These are phyloP conservation scores for Hysterium pulicare DNA, from an alignment of 2,329 filamentous ascomycete genomes.

Conservation along the genomic window DNA sequence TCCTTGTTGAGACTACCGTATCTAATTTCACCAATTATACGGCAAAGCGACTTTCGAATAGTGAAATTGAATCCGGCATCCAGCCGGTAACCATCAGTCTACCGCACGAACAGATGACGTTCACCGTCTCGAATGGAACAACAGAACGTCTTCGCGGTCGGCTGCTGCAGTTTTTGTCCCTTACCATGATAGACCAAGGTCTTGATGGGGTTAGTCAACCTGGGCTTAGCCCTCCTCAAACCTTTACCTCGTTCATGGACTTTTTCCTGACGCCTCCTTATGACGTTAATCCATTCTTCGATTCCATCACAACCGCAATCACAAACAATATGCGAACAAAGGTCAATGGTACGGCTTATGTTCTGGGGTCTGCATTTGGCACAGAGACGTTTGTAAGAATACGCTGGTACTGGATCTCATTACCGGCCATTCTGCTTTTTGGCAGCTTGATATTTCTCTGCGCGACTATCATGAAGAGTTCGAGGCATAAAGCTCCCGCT, in stretches of 20 bases:
- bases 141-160: background rate
- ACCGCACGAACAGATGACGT: background rate
- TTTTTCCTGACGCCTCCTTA: constrained; percentile 13
- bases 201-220: too few relatives aligned
- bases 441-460: constrained; percentile 12
- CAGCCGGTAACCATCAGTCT: background rate
- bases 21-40: background rate
- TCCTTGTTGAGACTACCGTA: constrained; percentile 2
- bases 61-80: background rate
- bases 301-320: constrained; percentile 9
- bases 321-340: constrained; percentile 13
- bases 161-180: background rate
- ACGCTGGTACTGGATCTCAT: constrained; percentile 14
- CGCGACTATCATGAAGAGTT: constrained; percentile 10
- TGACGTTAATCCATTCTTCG: constrained; percentile 9
- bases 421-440: constrained; percentile 11
- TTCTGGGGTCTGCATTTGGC: constrained; percentile 13
- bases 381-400: constrained; percentile 11
- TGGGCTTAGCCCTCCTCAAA: background rate
- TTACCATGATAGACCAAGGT: background rate
- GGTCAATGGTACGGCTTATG: constrained; percentile 5
- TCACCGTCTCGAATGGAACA: constrained; percentile 1
- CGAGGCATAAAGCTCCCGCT: constrained; percentile 1
- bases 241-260: constrained; percentile 3
- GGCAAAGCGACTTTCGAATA: background rate